Evolutionary conservation across 129 eudicot species (phyloP).

Genomic region (Artemisia annua): DNA sequence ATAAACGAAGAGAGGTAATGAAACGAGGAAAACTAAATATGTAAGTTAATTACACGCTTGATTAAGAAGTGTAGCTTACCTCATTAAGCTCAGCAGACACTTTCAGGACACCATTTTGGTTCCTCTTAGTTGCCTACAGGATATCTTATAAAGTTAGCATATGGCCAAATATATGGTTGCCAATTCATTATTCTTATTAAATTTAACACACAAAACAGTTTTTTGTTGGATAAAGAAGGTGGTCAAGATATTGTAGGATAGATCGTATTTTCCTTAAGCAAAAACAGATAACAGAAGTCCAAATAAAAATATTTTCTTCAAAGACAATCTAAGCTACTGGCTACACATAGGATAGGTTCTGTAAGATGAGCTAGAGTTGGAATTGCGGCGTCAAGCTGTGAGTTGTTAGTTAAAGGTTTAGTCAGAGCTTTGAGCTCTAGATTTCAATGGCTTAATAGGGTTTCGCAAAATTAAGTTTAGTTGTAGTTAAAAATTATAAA

Average conservation of each 20-base stretch:
- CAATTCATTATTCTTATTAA: neutral
- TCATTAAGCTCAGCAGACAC: slow-evolving; percentile 62
- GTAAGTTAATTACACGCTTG: neutral
- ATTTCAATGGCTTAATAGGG: no score
- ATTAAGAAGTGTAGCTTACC: slow-evolving; percentile 32
- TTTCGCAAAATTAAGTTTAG: no score
- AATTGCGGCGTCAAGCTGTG: no score
- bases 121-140: slow-evolving; percentile 46
- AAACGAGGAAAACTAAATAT: slow-evolving; percentile 3
- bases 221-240: neutral
- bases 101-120: slow-evolving; percentile 47
- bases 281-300: neutral
- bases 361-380: no score
- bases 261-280: neutral
- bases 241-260: neutral
- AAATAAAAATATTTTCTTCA: neutral
- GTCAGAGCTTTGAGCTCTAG: no score
- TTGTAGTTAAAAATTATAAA: no score
- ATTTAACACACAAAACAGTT: neutral
- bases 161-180: neutral
- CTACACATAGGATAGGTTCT: no score
- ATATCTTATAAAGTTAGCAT: slow-evolving; percentile 19
- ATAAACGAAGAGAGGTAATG: neutral
- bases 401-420: no score
- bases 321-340: no score